Conservation (phyloP, 2,329 filamentous ascomycete species). For the Colletotrichum chlorophyti region DNA sequence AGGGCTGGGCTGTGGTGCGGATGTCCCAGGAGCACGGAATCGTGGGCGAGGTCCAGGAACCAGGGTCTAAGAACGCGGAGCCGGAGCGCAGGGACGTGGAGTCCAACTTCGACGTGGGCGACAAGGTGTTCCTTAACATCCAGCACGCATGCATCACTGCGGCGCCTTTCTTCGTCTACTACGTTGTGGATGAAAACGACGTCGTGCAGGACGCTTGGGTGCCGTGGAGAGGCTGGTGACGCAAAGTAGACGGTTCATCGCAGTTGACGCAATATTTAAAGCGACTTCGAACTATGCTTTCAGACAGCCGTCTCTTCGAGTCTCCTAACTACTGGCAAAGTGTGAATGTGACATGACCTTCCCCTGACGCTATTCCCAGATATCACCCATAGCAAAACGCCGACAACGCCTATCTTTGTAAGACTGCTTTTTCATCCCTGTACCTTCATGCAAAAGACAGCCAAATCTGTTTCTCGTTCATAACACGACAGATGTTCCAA, state of each 20-base stretch:
- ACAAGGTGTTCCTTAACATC: conserved; percentile 39
- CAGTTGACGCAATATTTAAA: neutral
- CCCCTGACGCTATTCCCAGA: too few species aligned
- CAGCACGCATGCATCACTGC: conserved; percentile 47
- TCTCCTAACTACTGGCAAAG: too few species aligned
- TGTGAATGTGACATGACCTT: too few species aligned
- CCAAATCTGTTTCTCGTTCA: conserved; percentile 54
- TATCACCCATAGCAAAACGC: too few species aligned
- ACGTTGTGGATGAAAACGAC: conserved; percentile 43
- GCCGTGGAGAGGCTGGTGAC: conserved; percentile 45
- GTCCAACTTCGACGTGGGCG: conserved; percentile 40
- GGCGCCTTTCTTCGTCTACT: conserved; percentile 43
- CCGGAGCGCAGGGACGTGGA: conserved; percentile 30
- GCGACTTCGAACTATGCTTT: too few species aligned
- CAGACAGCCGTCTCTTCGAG: too few species aligned
- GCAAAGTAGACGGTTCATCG: neutral
- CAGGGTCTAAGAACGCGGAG: conserved; percentile 23
- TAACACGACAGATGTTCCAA: conserved; percentile 52
- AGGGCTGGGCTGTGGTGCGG: conserved; percentile 40
- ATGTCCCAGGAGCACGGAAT: conserved; percentile 48
- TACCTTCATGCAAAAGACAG: conserved; percentile 52
- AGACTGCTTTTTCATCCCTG: neutral
- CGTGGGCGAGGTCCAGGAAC: conserved; percentile 26
- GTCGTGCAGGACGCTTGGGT: conserved; percentile 42
- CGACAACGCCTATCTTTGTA: neutral